Evolutionary conservation across 331 rosid species (phyloP).

Genomic region (Phaseolus coccineus): DNA sequence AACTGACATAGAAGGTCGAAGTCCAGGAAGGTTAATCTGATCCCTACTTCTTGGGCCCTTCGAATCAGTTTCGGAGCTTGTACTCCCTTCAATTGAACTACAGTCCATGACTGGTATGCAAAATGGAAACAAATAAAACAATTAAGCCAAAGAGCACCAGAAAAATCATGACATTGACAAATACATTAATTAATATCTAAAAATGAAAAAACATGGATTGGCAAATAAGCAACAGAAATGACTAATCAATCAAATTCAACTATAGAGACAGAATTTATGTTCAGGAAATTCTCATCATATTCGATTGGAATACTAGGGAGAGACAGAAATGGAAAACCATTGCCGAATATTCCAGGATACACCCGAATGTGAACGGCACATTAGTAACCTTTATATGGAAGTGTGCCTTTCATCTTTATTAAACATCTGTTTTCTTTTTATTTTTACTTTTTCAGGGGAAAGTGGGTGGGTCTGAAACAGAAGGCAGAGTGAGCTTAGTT

Average conservation of each 20-base stretch:
- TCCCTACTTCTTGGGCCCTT: slow-evolving; percentile 68
- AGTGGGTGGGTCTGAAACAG: neutral
- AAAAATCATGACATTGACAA: neutral
- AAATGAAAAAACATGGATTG: neutral
- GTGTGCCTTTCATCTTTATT: too few species aligned
- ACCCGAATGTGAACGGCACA: neutral
- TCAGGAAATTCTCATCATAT: slow-evolving; percentile 31
- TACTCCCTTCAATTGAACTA: slow-evolving; percentile 67
- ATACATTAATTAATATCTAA: neutral
- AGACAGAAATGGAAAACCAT: neutral
- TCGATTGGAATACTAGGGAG: neutral
- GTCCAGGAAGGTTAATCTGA: slow-evolving; percentile 78
- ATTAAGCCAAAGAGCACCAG: slow-evolving; percentile 27
- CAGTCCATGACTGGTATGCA: slow-evolving; percentile 55
- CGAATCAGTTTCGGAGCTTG: slow-evolving; percentile 75
- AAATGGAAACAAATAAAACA: slow-evolving; percentile 27
- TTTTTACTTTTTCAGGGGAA: too few species aligned
- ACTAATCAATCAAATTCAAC: slow-evolving; percentile 17
- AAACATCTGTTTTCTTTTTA: too few species aligned
- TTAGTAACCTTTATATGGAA: neutral
- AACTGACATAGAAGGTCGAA: slow-evolving; percentile 79
- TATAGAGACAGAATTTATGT: neutral
- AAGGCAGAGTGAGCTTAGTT: slow-evolving; percentile 19
- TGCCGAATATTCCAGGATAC: neutral
- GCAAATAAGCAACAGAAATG: slow-evolving; percentile 15